Percentiles rank a stretch among this genome's conserved stretches.
These are phyloP conservation scores for Saccharomycopsis olivae DNA, from an alignment of 805 yeast species.

Conservation along the genomic window DNA sequence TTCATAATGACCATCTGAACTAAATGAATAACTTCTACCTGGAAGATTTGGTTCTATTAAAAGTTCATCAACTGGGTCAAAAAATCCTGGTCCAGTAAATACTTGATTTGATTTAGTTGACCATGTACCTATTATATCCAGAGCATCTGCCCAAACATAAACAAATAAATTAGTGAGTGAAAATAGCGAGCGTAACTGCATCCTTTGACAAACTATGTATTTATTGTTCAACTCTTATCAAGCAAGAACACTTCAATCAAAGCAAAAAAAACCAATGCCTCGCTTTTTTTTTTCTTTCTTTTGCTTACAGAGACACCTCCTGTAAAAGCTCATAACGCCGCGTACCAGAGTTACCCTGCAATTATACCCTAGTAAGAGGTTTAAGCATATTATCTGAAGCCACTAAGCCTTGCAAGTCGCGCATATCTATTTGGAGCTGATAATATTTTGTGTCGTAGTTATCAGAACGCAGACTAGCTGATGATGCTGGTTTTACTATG, in stretches of 20 bases:
- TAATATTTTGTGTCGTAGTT: constrained; percentile 37
- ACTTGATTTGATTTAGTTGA: constrained; percentile 86
- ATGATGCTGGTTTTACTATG: constrained; percentile 22
- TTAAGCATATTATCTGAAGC: constrained; percentile 18
- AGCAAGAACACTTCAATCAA: too few species aligned
- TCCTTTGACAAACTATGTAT: too few species aligned
- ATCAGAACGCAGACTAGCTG: constrained; percentile 16
- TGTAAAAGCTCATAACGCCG: not conserved
- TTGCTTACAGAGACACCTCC: not conserved
- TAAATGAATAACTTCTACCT: constrained; percentile 87
- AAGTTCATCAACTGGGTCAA: constrained; percentile 91
- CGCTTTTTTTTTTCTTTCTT: too few species aligned
- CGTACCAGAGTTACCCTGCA: not conserved
- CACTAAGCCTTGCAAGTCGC: constrained; percentile 31
- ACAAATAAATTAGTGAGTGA: too few species aligned
- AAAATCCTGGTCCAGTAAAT: constrained; percentile 93
- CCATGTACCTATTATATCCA: constrained; percentile 72
- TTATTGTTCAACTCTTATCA: too few species aligned
- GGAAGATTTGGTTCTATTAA: constrained; percentile 93
- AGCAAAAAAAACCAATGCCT: too few species aligned
- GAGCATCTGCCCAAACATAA: too few species aligned
- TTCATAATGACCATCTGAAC: constrained; percentile 85
- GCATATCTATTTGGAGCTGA: constrained; percentile 40
- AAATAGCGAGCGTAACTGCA: too few species aligned
- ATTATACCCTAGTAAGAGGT: not conserved